phyloP scores from a whole-genome alignment of 2,329 filamentous ascomycete species.

The Cryphonectria parasitica region DNA sequence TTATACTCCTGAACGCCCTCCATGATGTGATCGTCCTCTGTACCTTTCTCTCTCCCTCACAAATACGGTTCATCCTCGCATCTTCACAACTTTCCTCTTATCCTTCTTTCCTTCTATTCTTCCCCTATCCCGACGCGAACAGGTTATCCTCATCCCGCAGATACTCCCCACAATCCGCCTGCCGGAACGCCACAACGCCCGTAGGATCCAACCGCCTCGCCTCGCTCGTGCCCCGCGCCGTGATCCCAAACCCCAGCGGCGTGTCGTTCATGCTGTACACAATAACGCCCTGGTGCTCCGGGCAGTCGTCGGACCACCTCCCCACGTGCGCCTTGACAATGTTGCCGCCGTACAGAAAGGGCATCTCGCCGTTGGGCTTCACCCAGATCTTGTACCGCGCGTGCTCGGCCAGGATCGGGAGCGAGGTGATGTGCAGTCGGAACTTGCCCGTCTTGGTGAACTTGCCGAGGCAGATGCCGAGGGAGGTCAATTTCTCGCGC shows the following conservation, averaged over 20 bases:
- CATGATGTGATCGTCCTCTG: conserved; percentile 1
- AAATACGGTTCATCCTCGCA: neutral
- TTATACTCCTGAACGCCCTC: conserved; percentile 11
- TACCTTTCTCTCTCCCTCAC: neutral
- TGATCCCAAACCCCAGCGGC: conserved; percentile 91
- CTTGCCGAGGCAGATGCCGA: conserved; percentile 60
- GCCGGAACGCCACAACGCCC: conserved; percentile 84
- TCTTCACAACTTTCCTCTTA: neutral
- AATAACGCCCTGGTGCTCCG: conserved; percentile 89
- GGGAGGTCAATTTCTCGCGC: conserved; percentile 25
- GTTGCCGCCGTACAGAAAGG: conserved; percentile 93
- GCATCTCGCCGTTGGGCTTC: conserved; percentile 95
- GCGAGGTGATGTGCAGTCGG: conserved; percentile 84
- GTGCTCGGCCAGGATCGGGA: conserved; percentile 87
- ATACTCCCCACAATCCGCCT: conserved; percentile 94
- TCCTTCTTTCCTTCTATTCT: neutral
- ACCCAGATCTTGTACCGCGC: conserved; percentile 98
- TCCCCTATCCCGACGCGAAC: conserved; percentile 56
- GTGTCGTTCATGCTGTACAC: conserved; percentile 92
- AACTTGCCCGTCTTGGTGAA: conserved; percentile 98
- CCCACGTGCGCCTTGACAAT: conserved; percentile 73
- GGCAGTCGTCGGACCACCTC: conserved; percentile 86
- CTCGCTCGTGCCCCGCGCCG: conserved; percentile 84
- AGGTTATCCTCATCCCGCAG: conserved; percentile 78
- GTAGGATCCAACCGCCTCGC: conserved; percentile 86